phyloP scores from a whole-genome alignment of 768 basidiomycete genomes.

The Butyriboletus loyo region DNA sequence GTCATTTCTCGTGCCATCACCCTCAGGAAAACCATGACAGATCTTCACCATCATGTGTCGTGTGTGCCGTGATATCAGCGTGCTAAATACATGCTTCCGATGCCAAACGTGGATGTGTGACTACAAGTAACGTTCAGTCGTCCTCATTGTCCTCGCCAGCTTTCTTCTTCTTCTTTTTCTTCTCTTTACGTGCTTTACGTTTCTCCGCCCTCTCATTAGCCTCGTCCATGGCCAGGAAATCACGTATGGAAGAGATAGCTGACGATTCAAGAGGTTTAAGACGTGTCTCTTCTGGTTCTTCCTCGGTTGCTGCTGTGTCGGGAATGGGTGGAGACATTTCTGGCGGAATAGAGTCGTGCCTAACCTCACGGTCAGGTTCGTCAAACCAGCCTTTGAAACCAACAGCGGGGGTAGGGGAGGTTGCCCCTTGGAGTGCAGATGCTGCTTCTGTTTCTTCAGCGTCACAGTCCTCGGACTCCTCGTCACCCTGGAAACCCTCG shows the following conservation, averaged over 20 bases:
- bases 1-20: conserved; percentile 25
- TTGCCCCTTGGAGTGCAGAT: conserved; percentile 8
- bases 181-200: conserved; percentile 72
- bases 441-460: conserved; percentile 13
- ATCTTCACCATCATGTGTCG: not conserved
- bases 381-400: conserved; percentile 44
- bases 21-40: conserved; percentile 3
- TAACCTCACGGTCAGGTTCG: conserved; percentile 35
- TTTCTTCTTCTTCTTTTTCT: conserved; percentile 51
- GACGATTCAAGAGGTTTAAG: conserved; percentile 80
- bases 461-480: conserved; percentile 43
- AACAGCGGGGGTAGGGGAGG: not conserved
- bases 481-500: conserved; percentile 59
- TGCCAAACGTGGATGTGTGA: not conserved
- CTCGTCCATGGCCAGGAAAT: conserved; percentile 75
- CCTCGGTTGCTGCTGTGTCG: conserved; percentile 13
- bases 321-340: conserved; percentile 14
- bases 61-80: not conserved
- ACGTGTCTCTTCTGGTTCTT: conserved; percentile 44
- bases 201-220: conserved; percentile 64
- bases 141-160: conserved; percentile 31
- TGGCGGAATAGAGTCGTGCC: not conserved
- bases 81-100: conserved; percentile 3
- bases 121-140: conserved; percentile 21
- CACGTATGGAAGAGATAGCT: conserved; percentile 76